Evolutionary conservation across 768 basidiomycete genomes (phyloP).

Genomic region (Calocera cornea): DNA sequence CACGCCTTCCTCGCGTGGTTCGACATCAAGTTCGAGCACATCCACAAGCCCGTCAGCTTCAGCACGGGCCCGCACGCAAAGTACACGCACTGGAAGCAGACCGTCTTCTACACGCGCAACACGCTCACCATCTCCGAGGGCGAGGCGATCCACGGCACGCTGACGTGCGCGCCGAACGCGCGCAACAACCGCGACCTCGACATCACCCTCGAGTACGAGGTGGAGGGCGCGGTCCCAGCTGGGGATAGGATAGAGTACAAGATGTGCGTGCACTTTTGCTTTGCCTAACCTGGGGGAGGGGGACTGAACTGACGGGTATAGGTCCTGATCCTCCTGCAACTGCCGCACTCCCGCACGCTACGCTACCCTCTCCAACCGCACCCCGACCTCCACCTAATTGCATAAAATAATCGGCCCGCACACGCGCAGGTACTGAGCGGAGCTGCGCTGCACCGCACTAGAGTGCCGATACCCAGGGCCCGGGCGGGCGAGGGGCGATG

Average conservation of each 20-base stretch:
- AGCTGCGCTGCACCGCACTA: too few relatives aligned
- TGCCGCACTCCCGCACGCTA: neutral
- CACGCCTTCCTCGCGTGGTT: slow-evolving; percentile 99
- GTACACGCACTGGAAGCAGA: slow-evolving; percentile 98
- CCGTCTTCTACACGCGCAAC: slow-evolving; percentile 89
- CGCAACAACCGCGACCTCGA: slow-evolving; percentile 93
- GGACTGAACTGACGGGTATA: slow-evolving; percentile 4
- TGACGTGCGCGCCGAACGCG: slow-evolving; percentile 76
- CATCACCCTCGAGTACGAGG: slow-evolving; percentile 64
- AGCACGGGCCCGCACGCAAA: slow-evolving; percentile 96
- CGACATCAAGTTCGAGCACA: slow-evolving; percentile 89
- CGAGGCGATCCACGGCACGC: slow-evolving; percentile 54
- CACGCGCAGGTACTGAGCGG: neutral
- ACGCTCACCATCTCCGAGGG: slow-evolving; percentile 52
- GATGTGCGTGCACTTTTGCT: slow-evolving; percentile 19
- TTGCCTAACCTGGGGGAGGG: neutral
- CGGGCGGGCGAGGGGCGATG: too few relatives aligned
- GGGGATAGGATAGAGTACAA: slow-evolving; percentile 26
- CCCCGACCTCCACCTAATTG: neutral
- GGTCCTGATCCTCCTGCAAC: neutral
- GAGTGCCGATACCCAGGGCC: too few relatives aligned
- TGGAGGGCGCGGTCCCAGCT: slow-evolving; percentile 25
- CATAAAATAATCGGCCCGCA: neutral
- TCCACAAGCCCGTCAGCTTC: slow-evolving; percentile 90
- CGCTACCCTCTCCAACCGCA: neutral